Conservation (phyloP, 768 basidiomycete species). For the Leccinum aurantiacum region DNA sequence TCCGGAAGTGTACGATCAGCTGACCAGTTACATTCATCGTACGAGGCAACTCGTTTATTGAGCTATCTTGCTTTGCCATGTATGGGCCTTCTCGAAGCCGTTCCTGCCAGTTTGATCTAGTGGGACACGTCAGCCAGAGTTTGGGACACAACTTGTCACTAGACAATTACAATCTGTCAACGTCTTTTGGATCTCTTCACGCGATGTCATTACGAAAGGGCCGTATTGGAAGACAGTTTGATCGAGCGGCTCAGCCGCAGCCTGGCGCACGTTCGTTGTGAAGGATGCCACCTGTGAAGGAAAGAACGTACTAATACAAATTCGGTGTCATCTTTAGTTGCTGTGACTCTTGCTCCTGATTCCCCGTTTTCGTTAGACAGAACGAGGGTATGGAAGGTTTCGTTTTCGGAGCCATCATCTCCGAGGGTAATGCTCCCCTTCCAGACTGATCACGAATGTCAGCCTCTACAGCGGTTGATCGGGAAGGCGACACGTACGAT, state of each 20-base stretch:
- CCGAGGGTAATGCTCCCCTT: constrained; percentile 65
- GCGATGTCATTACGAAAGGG: constrained; percentile 83
- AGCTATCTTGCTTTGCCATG: constrained; percentile 85
- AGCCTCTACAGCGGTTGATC: background rate
- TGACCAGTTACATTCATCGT: background rate
- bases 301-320: constrained; percentile 60
- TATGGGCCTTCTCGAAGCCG: constrained; percentile 88
- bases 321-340: constrained; percentile 62
- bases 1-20: background rate
- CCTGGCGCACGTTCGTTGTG: constrained; percentile 37
- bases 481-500: constrained; percentile 50
- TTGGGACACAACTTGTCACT: background rate
- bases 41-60: constrained; percentile 10
- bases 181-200: constrained; percentile 79
- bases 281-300: constrained; percentile 1
- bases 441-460: constrained; percentile 27
- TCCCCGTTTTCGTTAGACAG: constrained; percentile 59
- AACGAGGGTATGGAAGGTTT: constrained; percentile 79
- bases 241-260: constrained; percentile 85
- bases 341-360: constrained; percentile 67
- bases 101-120: constrained; percentile 73
- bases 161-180: constrained; percentile 68
- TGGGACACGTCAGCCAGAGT: constrained; percentile 10
- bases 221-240: constrained; percentile 88
- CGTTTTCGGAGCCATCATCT: constrained; percentile 43